phyloP scores from a whole-genome alignment of 75 land plant species.

The Sequoia sempervirens region DNA sequence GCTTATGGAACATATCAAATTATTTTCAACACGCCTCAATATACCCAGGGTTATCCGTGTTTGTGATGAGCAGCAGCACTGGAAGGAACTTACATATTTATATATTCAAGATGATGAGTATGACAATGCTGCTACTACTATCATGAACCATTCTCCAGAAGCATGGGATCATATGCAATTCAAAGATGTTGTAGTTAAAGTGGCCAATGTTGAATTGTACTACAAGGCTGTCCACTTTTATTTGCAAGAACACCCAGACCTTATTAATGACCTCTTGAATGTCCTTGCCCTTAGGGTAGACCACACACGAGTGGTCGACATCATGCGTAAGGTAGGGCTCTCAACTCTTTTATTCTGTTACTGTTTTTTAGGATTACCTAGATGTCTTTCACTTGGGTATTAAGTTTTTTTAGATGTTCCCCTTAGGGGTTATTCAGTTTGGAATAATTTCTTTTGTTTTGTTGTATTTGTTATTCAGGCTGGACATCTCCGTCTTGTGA shows the following conservation, averaged over 20 bases:
- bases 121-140: constrained; percentile 97
- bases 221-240: constrained; percentile 98
- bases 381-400: not conserved
- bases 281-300: constrained; percentile 90
- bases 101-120: constrained; percentile 98
- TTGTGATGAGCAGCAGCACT: constrained; percentile 98
- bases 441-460: not conserved
- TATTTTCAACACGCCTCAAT: constrained; percentile 91
- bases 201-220: constrained; percentile 96
- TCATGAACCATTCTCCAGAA: constrained; percentile 98
- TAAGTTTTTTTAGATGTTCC: not conserved
- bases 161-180: constrained; percentile 99
- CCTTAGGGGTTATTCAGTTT: not conserved
- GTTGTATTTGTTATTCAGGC: constrained; percentile 42
- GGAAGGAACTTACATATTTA: constrained; percentile 95
- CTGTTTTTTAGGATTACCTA: not conserved
- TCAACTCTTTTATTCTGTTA: not conserved
- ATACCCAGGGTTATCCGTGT: constrained; percentile 97
- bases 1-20: constrained; percentile 97
- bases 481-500: constrained; percentile 77
- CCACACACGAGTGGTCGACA: constrained; percentile 94
- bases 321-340: constrained; percentile 77
- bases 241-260: constrained; percentile 91
- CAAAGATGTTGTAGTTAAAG: constrained; percentile 94
- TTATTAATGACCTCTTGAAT: constrained; percentile 88